These are phyloP conservation scores for Aspergillus sp. DNA, from an alignment of 2,329 filamentous ascomycete genomes.

Conservation along the genomic window DNA sequence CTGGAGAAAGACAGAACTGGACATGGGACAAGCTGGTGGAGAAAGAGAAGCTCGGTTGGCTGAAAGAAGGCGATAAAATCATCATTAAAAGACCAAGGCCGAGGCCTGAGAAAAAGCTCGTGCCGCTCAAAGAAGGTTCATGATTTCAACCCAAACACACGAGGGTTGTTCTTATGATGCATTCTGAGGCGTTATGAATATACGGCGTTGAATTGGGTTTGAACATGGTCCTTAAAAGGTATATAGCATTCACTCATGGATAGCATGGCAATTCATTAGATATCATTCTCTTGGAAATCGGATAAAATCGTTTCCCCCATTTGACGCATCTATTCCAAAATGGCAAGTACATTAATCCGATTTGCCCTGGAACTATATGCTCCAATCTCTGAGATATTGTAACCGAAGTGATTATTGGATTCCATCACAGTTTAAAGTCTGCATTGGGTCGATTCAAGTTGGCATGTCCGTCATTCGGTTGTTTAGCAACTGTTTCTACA, in stretches of 20 bases:
- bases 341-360: no score
- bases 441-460: slow-evolving; percentile 68
- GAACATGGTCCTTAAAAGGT: neutral
- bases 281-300: slow-evolving; percentile 7
- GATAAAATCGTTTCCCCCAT: slow-evolving; percentile 5
- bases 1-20: slow-evolving; percentile 36
- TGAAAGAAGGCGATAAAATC: slow-evolving; percentile 66
- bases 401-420: no score
- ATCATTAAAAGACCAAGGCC: slow-evolving; percentile 61
- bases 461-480: slow-evolving; percentile 48
- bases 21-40: slow-evolving; percentile 68
- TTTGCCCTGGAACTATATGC: slow-evolving; percentile 1
- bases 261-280: slow-evolving; percentile 4
- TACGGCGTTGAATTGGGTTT: slow-evolving; percentile 1
- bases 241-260: slow-evolving; percentile 1
- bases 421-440: slow-evolving; percentile 67
- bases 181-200: slow-evolving; percentile 1
- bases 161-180: slow-evolving; percentile 8
- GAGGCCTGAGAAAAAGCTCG: slow-evolving; percentile 15
- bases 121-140: slow-evolving; percentile 10
- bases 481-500: slow-evolving; percentile 62
- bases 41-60: slow-evolving; percentile 77
- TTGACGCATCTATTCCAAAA: neutral
- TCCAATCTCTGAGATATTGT: neutral
- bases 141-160: neutral